A percentile compares a stretch with the other conserved stretches of the same genome.
Conservation (phyloP, 225 moss, liverwort and hornwort species). For the Physcomitrellopsis africana region DNA sequence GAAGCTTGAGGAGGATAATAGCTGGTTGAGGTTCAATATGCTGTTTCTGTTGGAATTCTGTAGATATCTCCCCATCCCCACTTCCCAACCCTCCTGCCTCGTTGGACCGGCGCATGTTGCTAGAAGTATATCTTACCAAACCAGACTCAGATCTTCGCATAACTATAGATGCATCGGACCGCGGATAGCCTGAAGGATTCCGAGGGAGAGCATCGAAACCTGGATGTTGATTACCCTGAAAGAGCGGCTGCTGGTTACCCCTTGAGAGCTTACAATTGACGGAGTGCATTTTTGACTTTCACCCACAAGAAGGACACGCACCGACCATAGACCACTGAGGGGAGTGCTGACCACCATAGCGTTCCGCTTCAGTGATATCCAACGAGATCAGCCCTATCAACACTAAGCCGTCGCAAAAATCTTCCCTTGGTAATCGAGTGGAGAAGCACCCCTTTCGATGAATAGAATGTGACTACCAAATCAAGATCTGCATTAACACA, state of each 20-base stretch:
- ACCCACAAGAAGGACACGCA: constrained; percentile 49
- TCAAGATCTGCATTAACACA: constrained; percentile 89
- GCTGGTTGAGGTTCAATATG: constrained; percentile 68
- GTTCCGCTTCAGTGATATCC: constrained; percentile 40
- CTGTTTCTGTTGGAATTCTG: constrained; percentile 32
- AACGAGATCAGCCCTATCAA: constrained; percentile 71
- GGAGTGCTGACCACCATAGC: constrained; percentile 51
- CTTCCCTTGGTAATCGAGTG: constrained; percentile 83
- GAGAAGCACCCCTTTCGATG: constrained; percentile 75
- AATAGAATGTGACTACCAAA: constrained; percentile 74
- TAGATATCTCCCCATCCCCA: constrained; percentile 42
- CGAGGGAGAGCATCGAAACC: constrained; percentile 31
- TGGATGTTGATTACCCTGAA: constrained; percentile 31
- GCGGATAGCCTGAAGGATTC: constrained; percentile 35
- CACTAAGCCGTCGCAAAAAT: constrained; percentile 67
- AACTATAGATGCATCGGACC: constrained; percentile 44
- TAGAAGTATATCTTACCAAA: constrained; percentile 45
- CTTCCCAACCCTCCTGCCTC: constrained; percentile 48
- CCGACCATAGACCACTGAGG: constrained; percentile 56
- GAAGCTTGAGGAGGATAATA: constrained; percentile 70
- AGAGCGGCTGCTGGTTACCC: constrained; percentile 15
- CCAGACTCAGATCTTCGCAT: constrained; percentile 54
- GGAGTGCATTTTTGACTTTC: constrained; percentile 44
- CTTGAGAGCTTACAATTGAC: constrained; percentile 36
- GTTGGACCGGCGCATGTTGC: constrained; percentile 52